These are phyloP conservation scores for Sphaerobolus stellatus DNA, from an alignment of 1,284 basidiomycete genomes.

Conservation along the genomic window DNA sequence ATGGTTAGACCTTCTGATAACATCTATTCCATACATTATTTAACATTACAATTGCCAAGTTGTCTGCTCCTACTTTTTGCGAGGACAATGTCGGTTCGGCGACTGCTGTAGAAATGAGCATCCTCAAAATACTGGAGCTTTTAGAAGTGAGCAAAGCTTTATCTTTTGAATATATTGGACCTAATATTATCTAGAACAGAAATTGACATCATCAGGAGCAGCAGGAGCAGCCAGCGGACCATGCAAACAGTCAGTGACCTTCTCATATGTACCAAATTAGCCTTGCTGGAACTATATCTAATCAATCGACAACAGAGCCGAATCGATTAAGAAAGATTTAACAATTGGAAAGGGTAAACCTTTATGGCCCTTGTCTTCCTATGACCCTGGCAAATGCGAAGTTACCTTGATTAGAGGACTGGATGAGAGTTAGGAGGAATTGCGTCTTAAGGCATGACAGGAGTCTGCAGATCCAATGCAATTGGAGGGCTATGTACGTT, in stretches of 20 bases:
- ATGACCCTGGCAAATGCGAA: slow-evolving; percentile 76
- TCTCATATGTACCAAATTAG: slow-evolving; percentile 26
- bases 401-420: slow-evolving; percentile 65
- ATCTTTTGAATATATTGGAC: slow-evolving; percentile 15
- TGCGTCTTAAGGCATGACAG: slow-evolving; percentile 65
- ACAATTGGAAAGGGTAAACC: slow-evolving; percentile 64
- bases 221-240: slow-evolving; percentile 18
- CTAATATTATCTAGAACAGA: slow-evolving; percentile 35
- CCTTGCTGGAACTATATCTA: slow-evolving; percentile 15
- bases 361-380: slow-evolving; percentile 79
- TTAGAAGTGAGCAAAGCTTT: slow-evolving; percentile 12
- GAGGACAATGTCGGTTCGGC: slow-evolving; percentile 71
- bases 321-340: slow-evolving; percentile 62
- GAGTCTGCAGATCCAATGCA: slow-evolving; percentile 47
- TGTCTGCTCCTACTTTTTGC: slow-evolving; percentile 64
- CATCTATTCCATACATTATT: too few relatives aligned
- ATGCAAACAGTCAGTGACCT: slow-evolving; percentile 42
- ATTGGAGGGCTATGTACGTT: slow-evolving; percentile 70
- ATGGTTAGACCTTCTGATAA: too few relatives aligned
- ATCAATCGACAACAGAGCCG: slow-evolving; percentile 44
- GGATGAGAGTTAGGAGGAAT: slow-evolving; percentile 81
- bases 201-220: slow-evolving; percentile 36
- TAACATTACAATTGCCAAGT: slow-evolving; percentile 22
- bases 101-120: slow-evolving; percentile 69
- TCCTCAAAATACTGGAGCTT: slow-evolving; percentile 41